Evolutionary conservation across 148 eudicot genomes (phyloP).

Genomic region (Amaranthus palmeri): DNA sequence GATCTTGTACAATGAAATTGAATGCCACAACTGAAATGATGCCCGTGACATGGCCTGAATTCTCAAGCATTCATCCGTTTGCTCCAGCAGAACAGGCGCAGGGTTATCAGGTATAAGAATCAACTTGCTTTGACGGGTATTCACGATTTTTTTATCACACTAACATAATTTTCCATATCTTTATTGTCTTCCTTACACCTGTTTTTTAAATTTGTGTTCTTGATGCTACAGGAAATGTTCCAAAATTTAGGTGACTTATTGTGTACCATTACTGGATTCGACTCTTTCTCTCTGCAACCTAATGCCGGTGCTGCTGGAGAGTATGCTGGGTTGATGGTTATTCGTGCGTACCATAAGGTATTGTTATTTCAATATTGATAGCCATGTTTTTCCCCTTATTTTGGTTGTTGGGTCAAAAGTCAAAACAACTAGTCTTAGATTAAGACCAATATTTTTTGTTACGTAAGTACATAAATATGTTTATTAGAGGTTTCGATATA

Average conservation of each 20-base stretch:
- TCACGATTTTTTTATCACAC: not conserved
- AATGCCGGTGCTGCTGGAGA: conserved; percentile 99
- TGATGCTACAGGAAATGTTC: conserved; percentile 75
- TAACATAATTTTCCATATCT: conserved; percentile 1
- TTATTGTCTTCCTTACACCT: not conserved
- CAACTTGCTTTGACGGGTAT: not conserved
- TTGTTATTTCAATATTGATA: conserved; percentile 10
- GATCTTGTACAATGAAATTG: conserved; percentile 98
- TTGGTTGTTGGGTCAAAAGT: too few species aligned
- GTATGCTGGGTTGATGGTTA: conserved; percentile 97
- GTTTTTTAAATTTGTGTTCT: not conserved
- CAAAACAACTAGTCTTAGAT: not conserved
- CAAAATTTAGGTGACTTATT: conserved; percentile 64
- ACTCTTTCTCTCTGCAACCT: conserved; percentile 95
- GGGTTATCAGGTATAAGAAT: conserved; percentile 74
- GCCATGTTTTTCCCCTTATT: too few species aligned
- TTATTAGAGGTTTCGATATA: not conserved
- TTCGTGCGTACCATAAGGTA: conserved; percentile 95
- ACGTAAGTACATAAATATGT: not conserved
- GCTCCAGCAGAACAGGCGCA: conserved; percentile 84
- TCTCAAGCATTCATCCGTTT: conserved; percentile 80
- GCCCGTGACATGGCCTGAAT: conserved; percentile 93
- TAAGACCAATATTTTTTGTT: not conserved
- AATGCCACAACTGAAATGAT: conserved; percentile 98
- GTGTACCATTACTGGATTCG: conserved; percentile 90